phyloP scores from a whole-genome alignment of 768 basidiomycete species.

The Leccinellum rugosiceps region DNA sequence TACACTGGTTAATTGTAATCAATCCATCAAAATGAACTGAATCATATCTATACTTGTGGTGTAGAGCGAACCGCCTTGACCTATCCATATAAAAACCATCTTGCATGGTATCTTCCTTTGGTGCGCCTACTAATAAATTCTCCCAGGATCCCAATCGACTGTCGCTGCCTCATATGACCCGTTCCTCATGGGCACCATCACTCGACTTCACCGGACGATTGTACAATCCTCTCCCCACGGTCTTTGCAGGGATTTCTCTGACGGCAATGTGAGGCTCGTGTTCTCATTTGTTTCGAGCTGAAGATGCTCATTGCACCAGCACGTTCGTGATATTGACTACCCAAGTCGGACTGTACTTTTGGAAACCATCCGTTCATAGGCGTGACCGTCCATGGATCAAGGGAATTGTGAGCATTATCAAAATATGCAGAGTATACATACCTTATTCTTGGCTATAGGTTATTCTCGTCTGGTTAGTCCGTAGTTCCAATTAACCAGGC shows the following conservation, averaged over 20 bases:
- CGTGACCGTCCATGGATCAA: slow-evolving; percentile 24
- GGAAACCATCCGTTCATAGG: slow-evolving; percentile 9
- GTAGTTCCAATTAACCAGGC: background rate
- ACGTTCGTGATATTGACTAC: slow-evolving; percentile 20
- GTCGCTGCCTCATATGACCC: slow-evolving; percentile 1
- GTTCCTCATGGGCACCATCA: background rate
- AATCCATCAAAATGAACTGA: background rate
- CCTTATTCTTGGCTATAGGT: slow-evolving; percentile 10
- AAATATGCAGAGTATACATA: no score
- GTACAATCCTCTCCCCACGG: slow-evolving; percentile 2
- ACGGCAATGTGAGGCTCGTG: slow-evolving; percentile 7
- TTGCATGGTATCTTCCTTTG: no score
- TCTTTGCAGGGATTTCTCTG: slow-evolving; percentile 12
- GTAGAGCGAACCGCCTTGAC: slow-evolving; percentile 4
- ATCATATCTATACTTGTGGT: background rate
- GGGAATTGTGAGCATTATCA: slow-evolving; percentile 10
- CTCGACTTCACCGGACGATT: slow-evolving; percentile 3
- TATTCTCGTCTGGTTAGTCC: slow-evolving; percentile 21
- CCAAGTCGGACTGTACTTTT: slow-evolving; percentile 24
- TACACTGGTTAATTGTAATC: background rate
- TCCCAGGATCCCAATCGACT: background rate
- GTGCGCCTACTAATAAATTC: background rate
- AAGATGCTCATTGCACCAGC: slow-evolving; percentile 1
- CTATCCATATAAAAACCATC: slow-evolving; percentile 9
- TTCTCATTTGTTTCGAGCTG: background rate